Base-by-base conservation (phyloP, 441 rosid species). In the Raphanus hybrid region DNA sequence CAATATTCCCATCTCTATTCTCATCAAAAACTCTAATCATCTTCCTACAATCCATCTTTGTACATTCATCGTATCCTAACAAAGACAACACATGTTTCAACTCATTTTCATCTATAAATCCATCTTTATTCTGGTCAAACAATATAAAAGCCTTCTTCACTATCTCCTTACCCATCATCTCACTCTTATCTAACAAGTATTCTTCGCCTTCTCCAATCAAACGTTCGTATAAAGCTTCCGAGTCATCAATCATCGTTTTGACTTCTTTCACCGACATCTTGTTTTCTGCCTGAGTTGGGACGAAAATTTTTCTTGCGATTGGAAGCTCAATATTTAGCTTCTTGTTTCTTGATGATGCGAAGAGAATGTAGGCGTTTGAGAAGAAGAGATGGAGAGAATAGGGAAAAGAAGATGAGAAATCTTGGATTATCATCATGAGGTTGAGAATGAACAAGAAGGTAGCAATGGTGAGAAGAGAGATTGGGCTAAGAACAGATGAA, bases 91-190 rank as follows among this genome's bases (percentile, higher is more conserved):
- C 83, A 73, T 74, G 82, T 78, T 82, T 76, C 61, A 92, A 74
- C 79, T 92, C 96, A 37, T 59, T 64, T n/a, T 87, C 85, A 61
- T 88, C 92, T 27, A 90, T 87, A 78, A 85, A 88, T 14, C 94
- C 90, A 67, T 92, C 93, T 26, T 78, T 74, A 62, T 90, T 90
- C 69, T 75, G 85, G 74, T 92, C 97, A 54, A 90, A 90, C 41
- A 87, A 55, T 14, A 48, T 64, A 83, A 90, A 92, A 4, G 92
- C 88, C 61, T 70, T 91, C 71, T 79, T 84, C 11, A 81, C 76
- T 64, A 83, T 85, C 60, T 79, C 82, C 63, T 77, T 37, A 69
- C 86, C 39, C 82, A 65, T 87, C 20, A 84, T 82, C 71, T 80
- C 89, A 52, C 84, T 73, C 79, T 84, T 86, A 16, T 83, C 88